Evolutionary conservation across 2,329 filamentous ascomycete genomes (phyloP).

Genomic region (Colletotrichum tropicicola): DNA sequence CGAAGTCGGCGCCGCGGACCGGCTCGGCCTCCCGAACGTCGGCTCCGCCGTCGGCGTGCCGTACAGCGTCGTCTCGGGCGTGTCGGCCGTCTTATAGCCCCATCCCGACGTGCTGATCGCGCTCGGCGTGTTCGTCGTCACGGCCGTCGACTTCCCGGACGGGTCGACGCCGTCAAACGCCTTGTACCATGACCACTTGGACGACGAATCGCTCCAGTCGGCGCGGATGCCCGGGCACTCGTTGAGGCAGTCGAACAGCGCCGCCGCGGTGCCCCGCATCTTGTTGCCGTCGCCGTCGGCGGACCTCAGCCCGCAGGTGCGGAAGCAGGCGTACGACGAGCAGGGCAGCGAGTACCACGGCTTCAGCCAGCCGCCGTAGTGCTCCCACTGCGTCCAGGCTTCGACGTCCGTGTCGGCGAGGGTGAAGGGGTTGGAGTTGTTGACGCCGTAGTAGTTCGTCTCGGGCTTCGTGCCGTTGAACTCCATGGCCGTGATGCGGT

Average conservation of each 20-base stretch:
- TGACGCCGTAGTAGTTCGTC: background rate
- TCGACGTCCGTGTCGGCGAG: background rate
- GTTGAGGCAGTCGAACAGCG: slow-evolving; percentile 9
- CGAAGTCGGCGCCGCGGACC: background rate
- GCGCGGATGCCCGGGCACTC: slow-evolving; percentile 10
- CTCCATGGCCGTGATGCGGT: background rate
- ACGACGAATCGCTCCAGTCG: background rate
- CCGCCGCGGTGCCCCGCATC: background rate
- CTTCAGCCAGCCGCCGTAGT: slow-evolving; percentile 6
- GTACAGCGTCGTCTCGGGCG: slow-evolving; percentile 4
- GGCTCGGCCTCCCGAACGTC: background rate
- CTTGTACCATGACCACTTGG: background rate
- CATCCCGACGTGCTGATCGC: background rate
- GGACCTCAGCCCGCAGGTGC: slow-evolving; percentile 13
- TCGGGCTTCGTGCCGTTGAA: background rate
- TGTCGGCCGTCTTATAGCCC: background rate
- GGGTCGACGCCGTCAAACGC: slow-evolving; percentile 3
- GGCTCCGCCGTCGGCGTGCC: slow-evolving; percentile 3
- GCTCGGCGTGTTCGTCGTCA: slow-evolving; percentile 1
- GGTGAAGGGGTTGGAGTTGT: background rate
- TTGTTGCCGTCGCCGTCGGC: slow-evolving; percentile 7
- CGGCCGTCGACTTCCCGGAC: slow-evolving; percentile 1
- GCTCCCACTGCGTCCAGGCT: slow-evolving; percentile 2
- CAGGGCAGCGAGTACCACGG: slow-evolving; percentile 4
- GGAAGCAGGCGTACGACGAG: slow-evolving; percentile 9